Conservation (phyloP, 2,329 filamentous ascomycete genomes). For the Epichloe glyceriae region DNA sequence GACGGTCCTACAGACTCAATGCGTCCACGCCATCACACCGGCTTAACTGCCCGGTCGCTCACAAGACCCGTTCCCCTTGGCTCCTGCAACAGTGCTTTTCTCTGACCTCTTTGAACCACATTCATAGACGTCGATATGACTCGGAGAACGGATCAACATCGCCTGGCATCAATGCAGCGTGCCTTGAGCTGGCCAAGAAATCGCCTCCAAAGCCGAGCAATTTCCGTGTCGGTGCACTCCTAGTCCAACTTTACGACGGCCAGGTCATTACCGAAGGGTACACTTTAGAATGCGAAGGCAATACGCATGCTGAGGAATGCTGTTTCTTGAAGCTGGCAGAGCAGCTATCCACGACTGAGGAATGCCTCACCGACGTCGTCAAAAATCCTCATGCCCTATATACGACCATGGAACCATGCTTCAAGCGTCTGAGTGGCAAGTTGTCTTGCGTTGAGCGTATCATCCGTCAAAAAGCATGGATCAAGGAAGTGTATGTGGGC, state of each 20-base stretch:
- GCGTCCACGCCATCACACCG: background rate
- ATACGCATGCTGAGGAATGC: slow-evolving; percentile 94
- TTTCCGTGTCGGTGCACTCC: slow-evolving; percentile 87
- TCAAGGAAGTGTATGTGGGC: slow-evolving; percentile 73
- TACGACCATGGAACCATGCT: slow-evolving; percentile 87
- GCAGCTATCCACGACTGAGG: slow-evolving; percentile 36
- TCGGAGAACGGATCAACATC: slow-evolving; percentile 23
- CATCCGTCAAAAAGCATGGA: slow-evolving; percentile 44
- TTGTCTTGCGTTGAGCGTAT: slow-evolving; percentile 70
- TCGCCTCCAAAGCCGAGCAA: slow-evolving; percentile 84
- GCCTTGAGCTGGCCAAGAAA: slow-evolving; percentile 64
- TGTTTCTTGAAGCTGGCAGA: slow-evolving; percentile 63
- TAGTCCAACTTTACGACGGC: slow-evolving; percentile 41
- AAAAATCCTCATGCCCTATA: slow-evolving; percentile 45
- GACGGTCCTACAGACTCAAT: background rate
- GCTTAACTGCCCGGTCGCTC: background rate
- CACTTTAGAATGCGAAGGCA: slow-evolving; percentile 79
- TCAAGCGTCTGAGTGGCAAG: slow-evolving; percentile 60
- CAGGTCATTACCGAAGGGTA: slow-evolving; percentile 69
- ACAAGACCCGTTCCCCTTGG: background rate
- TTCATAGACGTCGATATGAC: slow-evolving; percentile 9
- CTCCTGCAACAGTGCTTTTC: background rate
- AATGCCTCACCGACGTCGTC: slow-evolving; percentile 33
- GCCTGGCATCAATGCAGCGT: slow-evolving; percentile 46
- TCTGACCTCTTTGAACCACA: background rate